Percentiles rank a stretch among this genome's conserved stretches.
These are phyloP conservation scores for Penicillium sp. DNA, from an alignment of 2,329 filamentous ascomycete species.

Conservation along the genomic window DNA sequence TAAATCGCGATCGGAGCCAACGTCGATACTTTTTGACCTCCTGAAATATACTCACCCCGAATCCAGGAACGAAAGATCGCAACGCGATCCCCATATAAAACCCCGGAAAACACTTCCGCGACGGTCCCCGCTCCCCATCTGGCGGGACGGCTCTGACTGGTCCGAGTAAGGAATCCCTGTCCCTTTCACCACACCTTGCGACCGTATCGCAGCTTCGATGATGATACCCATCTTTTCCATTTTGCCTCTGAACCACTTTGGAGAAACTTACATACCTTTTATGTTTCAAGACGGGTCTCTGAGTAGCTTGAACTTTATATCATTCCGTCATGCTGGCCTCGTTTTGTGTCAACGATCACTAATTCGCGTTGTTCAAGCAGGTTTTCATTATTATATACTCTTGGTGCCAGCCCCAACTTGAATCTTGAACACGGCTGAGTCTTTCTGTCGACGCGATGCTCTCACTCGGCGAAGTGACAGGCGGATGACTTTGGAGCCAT, in stretches of 20 bases:
- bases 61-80: not conserved
- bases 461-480: no score
- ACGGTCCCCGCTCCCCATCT: conserved; percentile 3
- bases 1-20: not conserved
- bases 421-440: not conserved
- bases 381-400: not conserved
- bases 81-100: not conserved
- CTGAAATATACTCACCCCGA: not conserved
- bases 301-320: conserved; percentile 8
- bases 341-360: not conserved
- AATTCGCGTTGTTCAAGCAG: not conserved
- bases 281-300: conserved; percentile 29
- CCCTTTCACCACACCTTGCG: not conserved
- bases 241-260: conserved; percentile 13
- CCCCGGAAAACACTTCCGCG: not conserved
- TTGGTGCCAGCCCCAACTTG: not conserved
- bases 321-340: not conserved
- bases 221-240: conserved; percentile 17
- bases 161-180: conserved; percentile 12
- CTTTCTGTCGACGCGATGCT: not conserved
- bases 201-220: conserved; percentile 9
- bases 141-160: conserved; percentile 8
- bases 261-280: conserved; percentile 19
- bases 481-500: no score
- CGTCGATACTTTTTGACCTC: not conserved